These are phyloP conservation scores for Ogataea hybrid DNA, from an alignment of 1,139 yeast genomes.

Conservation along the genomic window DNA sequence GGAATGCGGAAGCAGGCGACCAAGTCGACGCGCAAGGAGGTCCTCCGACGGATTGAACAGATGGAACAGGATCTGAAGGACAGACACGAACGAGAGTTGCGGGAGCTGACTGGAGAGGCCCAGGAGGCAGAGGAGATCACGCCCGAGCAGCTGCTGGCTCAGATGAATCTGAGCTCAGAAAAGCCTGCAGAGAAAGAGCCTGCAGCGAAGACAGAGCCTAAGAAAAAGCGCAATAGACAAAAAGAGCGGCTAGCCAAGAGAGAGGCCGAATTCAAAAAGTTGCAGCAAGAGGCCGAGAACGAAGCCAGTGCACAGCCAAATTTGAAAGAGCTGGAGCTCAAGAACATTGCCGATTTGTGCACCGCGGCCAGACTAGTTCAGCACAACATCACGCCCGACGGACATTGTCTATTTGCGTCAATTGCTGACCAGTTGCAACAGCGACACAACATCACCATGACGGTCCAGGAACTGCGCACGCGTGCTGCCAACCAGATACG, in stretches of 20 bases:
- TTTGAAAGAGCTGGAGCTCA: constrained; percentile 66
- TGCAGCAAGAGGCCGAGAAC: constrained; percentile 63
- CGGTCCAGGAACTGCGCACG: constrained; percentile 56
- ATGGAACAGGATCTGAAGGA: constrained; percentile 54
- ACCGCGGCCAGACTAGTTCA: constrained; percentile 46
- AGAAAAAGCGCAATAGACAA: constrained; percentile 69
- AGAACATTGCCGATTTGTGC: constrained; percentile 56
- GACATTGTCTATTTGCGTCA: constrained; percentile 90
- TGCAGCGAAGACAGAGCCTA: constrained; percentile 17
- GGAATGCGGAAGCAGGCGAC: constrained; percentile 82
- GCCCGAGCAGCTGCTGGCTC: constrained; percentile 54
- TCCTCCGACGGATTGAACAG: constrained; percentile 52
- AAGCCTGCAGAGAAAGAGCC: constrained; percentile 14
- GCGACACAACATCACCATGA: constrained; percentile 44
- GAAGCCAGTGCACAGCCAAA: constrained; percentile 73
- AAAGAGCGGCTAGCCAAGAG: constrained; percentile 79
- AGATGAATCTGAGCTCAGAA: constrained; percentile 39
- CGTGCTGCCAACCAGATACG: constrained; percentile 68
- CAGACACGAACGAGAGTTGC: constrained; percentile 54
- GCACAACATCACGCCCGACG: constrained; percentile 81
- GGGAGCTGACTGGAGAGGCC: constrained; percentile 7
- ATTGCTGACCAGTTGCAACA: constrained; percentile 68
- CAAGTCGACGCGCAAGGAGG: constrained; percentile 67
- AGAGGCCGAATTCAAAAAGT: constrained; percentile 62
- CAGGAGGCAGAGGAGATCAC: constrained; percentile 17